Evolutionary conservation across 805 yeast species (phyloP).

Genomic region (Sugiyamaella chiloensis): DNA sequence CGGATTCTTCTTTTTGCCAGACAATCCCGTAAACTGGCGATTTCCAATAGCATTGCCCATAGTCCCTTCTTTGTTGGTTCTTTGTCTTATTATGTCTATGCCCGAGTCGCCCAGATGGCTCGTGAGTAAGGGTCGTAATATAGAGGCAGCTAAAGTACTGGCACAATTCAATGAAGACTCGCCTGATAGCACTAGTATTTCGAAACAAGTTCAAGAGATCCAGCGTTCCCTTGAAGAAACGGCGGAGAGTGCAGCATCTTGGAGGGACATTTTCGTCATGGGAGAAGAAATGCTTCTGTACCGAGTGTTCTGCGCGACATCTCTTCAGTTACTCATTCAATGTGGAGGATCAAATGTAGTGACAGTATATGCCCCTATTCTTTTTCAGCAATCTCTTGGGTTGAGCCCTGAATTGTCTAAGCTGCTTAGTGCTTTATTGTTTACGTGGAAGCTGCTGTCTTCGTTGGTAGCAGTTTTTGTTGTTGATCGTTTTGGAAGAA

Average conservation of each 20-base stretch:
- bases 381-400: slow-evolving; percentile 15
- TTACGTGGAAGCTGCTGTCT: slow-evolving; percentile 13
- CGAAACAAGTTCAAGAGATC: slow-evolving; percentile 7
- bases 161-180: slow-evolving; percentile 11
- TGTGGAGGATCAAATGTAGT: slow-evolving; percentile 17
- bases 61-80: slow-evolving; percentile 50
- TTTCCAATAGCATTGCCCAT: slow-evolving; percentile 67
- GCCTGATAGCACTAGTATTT: slow-evolving; percentile 6
- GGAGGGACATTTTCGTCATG: slow-evolving; percentile 37
- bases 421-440: slow-evolving; percentile 13
- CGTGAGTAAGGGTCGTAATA: slow-evolving; percentile 38
- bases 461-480: slow-evolving; percentile 10
- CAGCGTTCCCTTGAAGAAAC: slow-evolving; percentile 11
- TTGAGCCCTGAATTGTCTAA: slow-evolving; percentile 5
- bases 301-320: slow-evolving; percentile 9
- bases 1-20: slow-evolving; percentile 54
- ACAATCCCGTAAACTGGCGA: slow-evolving; percentile 52
- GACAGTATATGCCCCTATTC: slow-evolving; percentile 17
- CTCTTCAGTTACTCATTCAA: slow-evolving; percentile 15
- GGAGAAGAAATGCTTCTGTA: slow-evolving; percentile 7
- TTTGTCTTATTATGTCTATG: slow-evolving; percentile 45
- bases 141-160: slow-evolving; percentile 10
- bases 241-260: slow-evolving; percentile 28
- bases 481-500: slow-evolving; percentile 12
- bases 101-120: slow-evolving; percentile 87